Conservation (phyloP, 2,329 filamentous ascomycete genomes). For the Fusarium keratoplasticum region DNA sequence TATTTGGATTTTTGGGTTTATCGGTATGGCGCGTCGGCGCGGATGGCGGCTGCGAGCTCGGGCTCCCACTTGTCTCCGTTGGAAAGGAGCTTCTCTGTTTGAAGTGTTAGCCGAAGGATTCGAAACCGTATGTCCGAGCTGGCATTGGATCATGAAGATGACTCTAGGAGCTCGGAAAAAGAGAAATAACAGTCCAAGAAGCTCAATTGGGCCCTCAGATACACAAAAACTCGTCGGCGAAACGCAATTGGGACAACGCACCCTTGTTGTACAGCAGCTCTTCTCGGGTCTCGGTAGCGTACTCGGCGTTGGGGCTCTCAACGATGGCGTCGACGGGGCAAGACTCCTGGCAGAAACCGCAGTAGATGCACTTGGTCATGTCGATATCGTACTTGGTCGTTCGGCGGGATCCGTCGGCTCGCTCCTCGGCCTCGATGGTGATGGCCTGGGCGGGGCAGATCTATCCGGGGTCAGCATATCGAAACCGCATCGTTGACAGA, state of each 20-base stretch:
- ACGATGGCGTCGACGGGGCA: constrained; percentile 96
- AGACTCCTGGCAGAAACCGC: constrained; percentile 98
- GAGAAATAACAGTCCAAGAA: background rate
- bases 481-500: background rate
- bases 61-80: constrained; percentile 99
- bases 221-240: background rate
- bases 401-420: constrained; percentile 92
- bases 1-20: constrained; percentile 55
- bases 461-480: constrained; percentile 49
- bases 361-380: constrained; percentile 99
- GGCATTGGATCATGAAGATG: background rate
- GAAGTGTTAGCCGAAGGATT: constrained; percentile 32
- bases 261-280: constrained; percentile 97
- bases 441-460: constrained; percentile 98
- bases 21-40: constrained; percentile 93
- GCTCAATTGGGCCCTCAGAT: background rate
- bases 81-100: constrained; percentile 80
- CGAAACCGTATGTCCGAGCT: constrained; percentile 16
- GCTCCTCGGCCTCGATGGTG: constrained; percentile 98
- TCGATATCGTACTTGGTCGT: constrained; percentile 99
- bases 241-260: constrained; percentile 43
- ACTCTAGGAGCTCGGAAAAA: background rate
- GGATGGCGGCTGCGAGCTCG: constrained; percentile 90
- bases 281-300: constrained; percentile 79
- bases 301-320: constrained; percentile 72